Base-by-base conservation (phyloP, 2,329 filamentous ascomycete species). In the Thelonectria rubi region DNA sequence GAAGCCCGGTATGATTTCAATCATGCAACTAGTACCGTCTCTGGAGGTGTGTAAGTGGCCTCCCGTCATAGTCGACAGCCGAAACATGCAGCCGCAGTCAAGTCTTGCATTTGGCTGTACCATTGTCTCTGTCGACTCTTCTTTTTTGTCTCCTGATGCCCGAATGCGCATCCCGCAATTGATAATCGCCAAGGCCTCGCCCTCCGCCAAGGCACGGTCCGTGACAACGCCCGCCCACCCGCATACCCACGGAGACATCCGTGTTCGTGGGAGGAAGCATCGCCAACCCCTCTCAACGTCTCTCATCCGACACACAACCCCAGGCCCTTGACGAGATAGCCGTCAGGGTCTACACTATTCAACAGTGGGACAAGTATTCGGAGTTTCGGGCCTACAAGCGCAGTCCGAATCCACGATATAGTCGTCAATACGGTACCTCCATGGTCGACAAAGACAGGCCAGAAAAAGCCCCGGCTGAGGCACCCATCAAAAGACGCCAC, bases 181-280 rank as follows among this genome's bases (percentile, higher is more conserved):
- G 24, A 45, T 52, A 47, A 14, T 40, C 9, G 52, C 47, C 52
- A 60, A 60, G 58, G 24, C 52, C 32, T 30, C n/a, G 18, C 46
- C 48, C 21, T 54, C 42, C 24, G 39, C 50, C 51, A 55, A 60
- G 52, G 52, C 46, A 55, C 52, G 40, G 54, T 55, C 54, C 40
- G 52, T 52, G 39, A 40, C 52, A 52, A 55, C 40, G 40, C 51
- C 52, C 52, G 40, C 30, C 47, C 46, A 47, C 40, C 43, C 10
- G 21, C 34, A 37, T 37, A 15, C 15, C 34, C 34, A 51, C 56
- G 56, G 56, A 59, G 43, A 34, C 37, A 57, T 26, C 57, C 50
- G 21, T 59, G 20, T 40, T 54, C 32, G 56, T 42, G 46, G 46
- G 43, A 20, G 37, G 43, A 37, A 30, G 20, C 26, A 40, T 42